phyloP scores from a whole-genome alignment of 108 stramenopile genomes.

The Skeletonema costatum region DNA sequence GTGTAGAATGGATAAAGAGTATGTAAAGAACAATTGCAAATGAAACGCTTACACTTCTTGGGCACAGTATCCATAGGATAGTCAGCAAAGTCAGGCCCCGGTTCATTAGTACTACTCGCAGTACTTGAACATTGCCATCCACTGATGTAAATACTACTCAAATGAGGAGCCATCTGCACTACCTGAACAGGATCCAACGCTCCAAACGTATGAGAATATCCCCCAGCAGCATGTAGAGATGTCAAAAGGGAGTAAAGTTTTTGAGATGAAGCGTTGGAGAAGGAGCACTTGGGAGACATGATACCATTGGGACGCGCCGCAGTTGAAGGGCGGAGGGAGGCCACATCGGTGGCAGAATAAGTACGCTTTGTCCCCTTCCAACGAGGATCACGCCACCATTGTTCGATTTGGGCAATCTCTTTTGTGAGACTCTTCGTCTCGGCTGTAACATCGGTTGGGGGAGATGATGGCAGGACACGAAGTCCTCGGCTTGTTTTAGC shows the following conservation, averaged over 20 bases:
- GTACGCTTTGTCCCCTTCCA: conserved; percentile 74
- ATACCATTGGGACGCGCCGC: conserved; percentile 46
- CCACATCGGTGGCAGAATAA: conserved; percentile 78
- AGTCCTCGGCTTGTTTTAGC: conserved; percentile 40
- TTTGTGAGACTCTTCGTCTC: conserved; percentile 52
- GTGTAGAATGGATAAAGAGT: conserved; percentile 4
- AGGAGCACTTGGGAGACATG: conserved; percentile 61
- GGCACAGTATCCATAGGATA: conserved; percentile 92
- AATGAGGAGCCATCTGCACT: conserved; percentile 94
- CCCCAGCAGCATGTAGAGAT: conserved; percentile 66
- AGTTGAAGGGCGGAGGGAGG: conserved; percentile 75
- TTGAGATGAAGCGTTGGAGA: conserved; percentile 60
- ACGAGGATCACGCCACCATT: conserved; percentile 72
- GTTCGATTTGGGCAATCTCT: conserved; percentile 71
- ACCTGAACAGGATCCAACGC: conserved; percentile 97
- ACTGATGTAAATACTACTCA: conserved; percentile 87
- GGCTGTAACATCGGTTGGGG: conserved; percentile 7
- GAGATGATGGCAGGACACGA: conserved; percentile 18
- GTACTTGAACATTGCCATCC: conserved; percentile 96
- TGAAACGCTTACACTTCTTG: conserved; percentile 59
- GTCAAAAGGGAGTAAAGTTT: conserved; percentile 73
- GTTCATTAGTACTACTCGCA: conserved; percentile 93
- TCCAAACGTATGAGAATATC: conserved; percentile 95
- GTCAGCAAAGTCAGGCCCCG: conserved; percentile 94
- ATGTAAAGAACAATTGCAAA: not conserved